A percentile compares a stretch with the other conserved stretches of the same genome.
Evolutionary conservation across 2,329 filamentous ascomycete genomes (phyloP).

Genomic region (Scytalidium lignicola): DNA sequence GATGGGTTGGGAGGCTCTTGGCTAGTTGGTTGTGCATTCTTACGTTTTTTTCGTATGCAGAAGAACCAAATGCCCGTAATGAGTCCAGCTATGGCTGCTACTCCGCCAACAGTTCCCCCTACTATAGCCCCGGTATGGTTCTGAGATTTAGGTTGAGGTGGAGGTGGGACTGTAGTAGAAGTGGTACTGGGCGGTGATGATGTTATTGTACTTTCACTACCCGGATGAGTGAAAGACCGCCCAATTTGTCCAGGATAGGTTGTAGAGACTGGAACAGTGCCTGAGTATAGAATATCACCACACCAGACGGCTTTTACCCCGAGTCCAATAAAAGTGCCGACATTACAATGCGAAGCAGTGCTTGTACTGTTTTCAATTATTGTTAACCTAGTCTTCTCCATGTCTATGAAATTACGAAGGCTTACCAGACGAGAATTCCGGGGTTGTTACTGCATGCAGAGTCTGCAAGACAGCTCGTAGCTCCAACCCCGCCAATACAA

Average conservation of each 20-base stretch:
- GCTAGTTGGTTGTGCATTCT: not conserved
- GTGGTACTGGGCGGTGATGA: not conserved
- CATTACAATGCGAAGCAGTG: not conserved
- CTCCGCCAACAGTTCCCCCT: not conserved
- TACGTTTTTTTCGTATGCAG: not conserved
- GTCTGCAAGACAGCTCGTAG: not conserved
- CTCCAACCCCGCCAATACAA: not conserved
- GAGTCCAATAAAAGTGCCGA: not conserved
- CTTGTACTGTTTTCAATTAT: not conserved
- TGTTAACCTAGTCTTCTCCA: not conserved
- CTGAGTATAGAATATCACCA: not conserved
- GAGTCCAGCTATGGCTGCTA: not conserved
- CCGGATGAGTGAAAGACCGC: not conserved
- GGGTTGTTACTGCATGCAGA: not conserved
- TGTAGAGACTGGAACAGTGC: not conserved
- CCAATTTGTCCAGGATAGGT: not conserved
- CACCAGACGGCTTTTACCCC: not conserved
- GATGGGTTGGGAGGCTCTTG: not conserved
- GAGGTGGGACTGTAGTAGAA: not conserved
- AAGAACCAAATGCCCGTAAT: not conserved
- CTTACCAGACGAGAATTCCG: not conserved
- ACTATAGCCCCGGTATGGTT: not conserved
- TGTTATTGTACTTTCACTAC: not conserved
- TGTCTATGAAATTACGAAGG: not conserved
- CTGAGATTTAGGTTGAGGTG: not conserved